phyloP scores from a whole-genome alignment of 768 basidiomycete species.

The Mycena rebaudengoi region DNA sequence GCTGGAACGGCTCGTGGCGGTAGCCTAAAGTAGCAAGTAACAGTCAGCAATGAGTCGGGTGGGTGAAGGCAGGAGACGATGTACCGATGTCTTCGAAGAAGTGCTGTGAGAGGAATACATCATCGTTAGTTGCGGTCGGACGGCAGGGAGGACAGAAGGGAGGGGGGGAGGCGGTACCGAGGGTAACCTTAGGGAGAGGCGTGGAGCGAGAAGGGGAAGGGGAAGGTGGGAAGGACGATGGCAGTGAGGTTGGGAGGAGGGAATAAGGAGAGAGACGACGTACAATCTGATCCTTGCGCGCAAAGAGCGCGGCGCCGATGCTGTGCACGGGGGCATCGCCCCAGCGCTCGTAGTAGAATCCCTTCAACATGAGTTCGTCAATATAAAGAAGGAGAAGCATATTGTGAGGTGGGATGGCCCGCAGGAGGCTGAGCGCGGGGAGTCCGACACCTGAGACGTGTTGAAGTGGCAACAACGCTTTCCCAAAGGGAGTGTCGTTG shows the following conservation, averaged over 20 bases:
- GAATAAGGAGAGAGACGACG: background rate
- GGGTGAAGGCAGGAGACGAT: background rate
- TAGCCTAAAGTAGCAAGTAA: slow-evolving; percentile 33
- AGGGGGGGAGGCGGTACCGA: too few relatives aligned
- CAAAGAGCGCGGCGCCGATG: slow-evolving; percentile 62
- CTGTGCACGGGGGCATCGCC: slow-evolving; percentile 64
- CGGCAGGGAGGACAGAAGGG: too few relatives aligned
- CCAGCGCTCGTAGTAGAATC: slow-evolving; percentile 49
- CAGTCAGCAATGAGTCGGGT: background rate
- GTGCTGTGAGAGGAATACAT: slow-evolving; percentile 53
- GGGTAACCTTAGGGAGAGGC: too few relatives aligned
- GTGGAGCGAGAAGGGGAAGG: too few relatives aligned
- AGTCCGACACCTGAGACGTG: too few relatives aligned
- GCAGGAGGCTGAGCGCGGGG: too few relatives aligned
- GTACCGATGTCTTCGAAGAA: slow-evolving; percentile 63
- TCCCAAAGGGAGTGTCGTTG: too few relatives aligned
- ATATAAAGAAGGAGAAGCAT: too few relatives aligned
- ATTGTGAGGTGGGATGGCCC: too few relatives aligned
- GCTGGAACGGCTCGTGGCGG: slow-evolving; percentile 30
- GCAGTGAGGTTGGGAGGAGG: background rate
- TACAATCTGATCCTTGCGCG: slow-evolving; percentile 43
- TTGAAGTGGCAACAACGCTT: too few relatives aligned
- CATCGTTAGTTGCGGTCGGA: too few relatives aligned
- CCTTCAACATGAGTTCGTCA: slow-evolving; percentile 40
- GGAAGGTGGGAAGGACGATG: too few relatives aligned